A percentile compares a stretch with the other conserved stretches of the same genome.
Evolutionary conservation across 768 basidiomycete genomes (phyloP).

Genomic region (Saitozyma podzolica): DNA sequence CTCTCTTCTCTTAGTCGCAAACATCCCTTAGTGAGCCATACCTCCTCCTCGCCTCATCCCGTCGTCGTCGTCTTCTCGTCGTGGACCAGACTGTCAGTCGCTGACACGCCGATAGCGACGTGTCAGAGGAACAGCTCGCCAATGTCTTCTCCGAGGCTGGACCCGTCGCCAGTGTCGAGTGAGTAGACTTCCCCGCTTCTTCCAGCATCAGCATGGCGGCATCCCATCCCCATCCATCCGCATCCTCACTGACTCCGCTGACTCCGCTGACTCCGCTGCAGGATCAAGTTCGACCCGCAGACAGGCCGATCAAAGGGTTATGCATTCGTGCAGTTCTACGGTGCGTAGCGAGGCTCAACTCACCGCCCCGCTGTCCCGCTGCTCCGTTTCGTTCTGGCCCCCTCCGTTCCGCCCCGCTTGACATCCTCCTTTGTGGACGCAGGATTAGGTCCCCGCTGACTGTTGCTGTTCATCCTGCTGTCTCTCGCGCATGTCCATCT

Average conservation of each 20-base stretch:
- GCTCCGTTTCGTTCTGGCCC: background rate
- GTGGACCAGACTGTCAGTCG: background rate
- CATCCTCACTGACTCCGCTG: background rate
- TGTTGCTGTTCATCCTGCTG: constrained; percentile 1
- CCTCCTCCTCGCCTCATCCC: background rate
- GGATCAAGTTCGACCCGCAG: constrained; percentile 51
- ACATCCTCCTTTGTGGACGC: no score
- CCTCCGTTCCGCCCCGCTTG: background rate
- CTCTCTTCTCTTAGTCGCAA: constrained; percentile 15
- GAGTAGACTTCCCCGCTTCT: constrained; percentile 9
- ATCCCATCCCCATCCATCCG: no score
- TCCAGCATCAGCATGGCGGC: no score
- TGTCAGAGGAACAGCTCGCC: constrained; percentile 53
- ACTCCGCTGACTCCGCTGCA: constrained; percentile 8
- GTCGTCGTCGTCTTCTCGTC: background rate
- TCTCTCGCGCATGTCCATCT: background rate
- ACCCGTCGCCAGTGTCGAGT: constrained; percentile 52
- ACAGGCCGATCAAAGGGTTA: constrained; percentile 53
- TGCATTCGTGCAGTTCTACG: constrained; percentile 52
- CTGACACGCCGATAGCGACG: constrained; percentile 39
- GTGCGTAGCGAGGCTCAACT: constrained; percentile 24
- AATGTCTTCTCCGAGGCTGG: constrained; percentile 51
- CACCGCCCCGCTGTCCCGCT: background rate
- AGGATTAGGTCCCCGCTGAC: no score
- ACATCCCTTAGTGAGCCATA: constrained; percentile 5